Base-by-base conservation (phyloP, 2,329 filamentous ascomycete genomes). In the Beauveria asiatica region DNA sequence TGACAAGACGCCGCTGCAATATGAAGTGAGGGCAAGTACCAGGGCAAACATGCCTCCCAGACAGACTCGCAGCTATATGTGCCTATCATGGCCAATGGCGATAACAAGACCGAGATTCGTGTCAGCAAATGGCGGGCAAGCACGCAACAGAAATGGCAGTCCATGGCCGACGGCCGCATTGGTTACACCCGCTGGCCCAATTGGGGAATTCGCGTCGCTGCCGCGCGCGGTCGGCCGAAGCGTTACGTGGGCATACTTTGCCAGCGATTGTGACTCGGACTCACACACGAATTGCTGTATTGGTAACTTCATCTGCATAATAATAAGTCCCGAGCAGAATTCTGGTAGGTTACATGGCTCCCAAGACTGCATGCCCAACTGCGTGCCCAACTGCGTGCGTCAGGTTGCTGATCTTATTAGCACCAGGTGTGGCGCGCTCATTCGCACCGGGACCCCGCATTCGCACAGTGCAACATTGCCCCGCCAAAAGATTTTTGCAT, bases 401-500 rank as follows among this genome's bases (percentile, higher is more conserved):
- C 16, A 25, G 42, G 19, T 21, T 17, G 10, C 30, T 19, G 7
- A 23, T 25, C 44, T 27, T 25, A 56, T 45, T 46, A 6, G 41
- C 42, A 60, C 57, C 49, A 25, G 10, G 1, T 10, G 23, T 25
- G 13, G 51, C 33, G 1, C 37, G 19, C 30, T 23, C 21, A 55
- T 60, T 54, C 19, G 42, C 50, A 60, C 49, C 49, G 8, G 30
- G 9, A 50, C 58, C 58, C 58, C 58, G 58, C 58, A 60, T 42
- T 50, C 51, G 44, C 51, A 55, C 58, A 37, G 44, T 42, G 58
- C 45, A 42, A 11, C 23, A n/a, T n/a, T 61, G 59, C 59, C 59
- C 59, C 59, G 59, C 59, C 59, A 57, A 61, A 61, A 57, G 44
- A 45, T 61, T 60, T 61, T 56, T 19, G 51, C 19, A 41, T 17